A percentile compares a stretch with the other conserved stretches of the same genome.
Evolutionary conservation across 768 basidiomycete species (phyloP).

Genomic region (Amanita molliuscula): DNA sequence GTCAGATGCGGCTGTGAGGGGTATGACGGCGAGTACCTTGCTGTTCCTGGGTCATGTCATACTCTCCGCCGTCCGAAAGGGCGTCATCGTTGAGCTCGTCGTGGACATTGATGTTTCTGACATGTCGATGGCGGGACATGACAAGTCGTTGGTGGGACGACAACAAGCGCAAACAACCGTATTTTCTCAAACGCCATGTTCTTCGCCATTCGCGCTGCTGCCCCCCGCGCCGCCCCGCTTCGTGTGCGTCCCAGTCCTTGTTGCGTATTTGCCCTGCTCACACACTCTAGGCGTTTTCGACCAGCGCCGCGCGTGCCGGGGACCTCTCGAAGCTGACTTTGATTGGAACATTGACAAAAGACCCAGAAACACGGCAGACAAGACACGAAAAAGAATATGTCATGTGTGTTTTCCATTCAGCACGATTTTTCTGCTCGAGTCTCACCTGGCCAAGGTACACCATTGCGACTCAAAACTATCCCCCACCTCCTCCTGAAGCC

Average conservation of each 20-base stretch:
- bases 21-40: conserved; percentile 37
- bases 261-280: not conserved
- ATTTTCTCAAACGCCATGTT: conserved; percentile 32
- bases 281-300: conserved; percentile 49
- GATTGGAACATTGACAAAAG: conserved; percentile 60
- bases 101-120: conserved; percentile 77
- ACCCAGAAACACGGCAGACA: conserved; percentile 60
- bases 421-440: not conserved
- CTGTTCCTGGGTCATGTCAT: conserved; percentile 75
- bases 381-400: conserved; percentile 74
- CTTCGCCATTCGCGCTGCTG: conserved; percentile 32
- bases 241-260: conserved; percentile 33
- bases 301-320: conserved; percentile 37
- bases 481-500: conserved; percentile 43
- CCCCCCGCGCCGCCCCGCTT: conserved; percentile 25
- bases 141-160: conserved; percentile 9
- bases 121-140: conserved; percentile 90
- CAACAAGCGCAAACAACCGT: conserved; percentile 4
- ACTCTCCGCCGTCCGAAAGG: conserved; percentile 68
- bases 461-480: conserved; percentile 62
- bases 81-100: conserved; percentile 81
- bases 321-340: conserved; percentile 73
- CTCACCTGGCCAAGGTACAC: conserved; percentile 43
- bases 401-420: conserved; percentile 33
- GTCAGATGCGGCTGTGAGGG: not conserved